phyloP scores from a whole-genome alignment of 78 protist genomes.

The Dictyostelium purpureum region DNA sequence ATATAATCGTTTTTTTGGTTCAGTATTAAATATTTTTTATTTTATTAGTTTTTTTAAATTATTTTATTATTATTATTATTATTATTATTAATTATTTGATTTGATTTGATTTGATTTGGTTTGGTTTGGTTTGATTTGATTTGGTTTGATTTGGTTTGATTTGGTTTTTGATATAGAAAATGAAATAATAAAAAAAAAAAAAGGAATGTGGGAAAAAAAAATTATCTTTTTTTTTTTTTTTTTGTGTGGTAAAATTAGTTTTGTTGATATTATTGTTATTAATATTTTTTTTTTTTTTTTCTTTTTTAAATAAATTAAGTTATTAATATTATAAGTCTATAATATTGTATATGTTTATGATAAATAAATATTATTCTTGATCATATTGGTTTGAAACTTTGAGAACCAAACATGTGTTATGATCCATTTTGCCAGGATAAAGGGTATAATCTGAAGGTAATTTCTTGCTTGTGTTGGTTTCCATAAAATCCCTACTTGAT shows the following conservation, averaged over 20 bases:
- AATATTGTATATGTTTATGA: not conserved
- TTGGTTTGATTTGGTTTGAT: no score
- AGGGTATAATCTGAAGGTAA: conserved; percentile 57
- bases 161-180: no score
- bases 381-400: no score
- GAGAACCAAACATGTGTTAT: conserved; percentile 63
- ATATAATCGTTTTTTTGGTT: no score
- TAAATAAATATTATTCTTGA: not conserved
- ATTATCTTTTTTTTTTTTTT: not conserved
- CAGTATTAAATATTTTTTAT: no score
- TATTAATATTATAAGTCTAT: no score
- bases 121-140: no score
- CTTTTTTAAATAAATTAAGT: not conserved
- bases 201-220: not conserved
- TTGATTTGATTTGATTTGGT: no score
- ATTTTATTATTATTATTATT: no score
- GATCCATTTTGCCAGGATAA: conserved; percentile 84
- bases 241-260: not conserved
- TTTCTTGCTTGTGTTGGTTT: conserved; percentile 50
- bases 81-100: no score
- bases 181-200: no score
- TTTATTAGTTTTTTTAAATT: no score
- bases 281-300: not conserved
- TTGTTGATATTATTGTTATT: not conserved
- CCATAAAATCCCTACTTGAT: conserved; percentile 72